Base-by-base conservation (phyloP, 352 stramenopile species). In the Salisapilia sapeloensis region DNA sequence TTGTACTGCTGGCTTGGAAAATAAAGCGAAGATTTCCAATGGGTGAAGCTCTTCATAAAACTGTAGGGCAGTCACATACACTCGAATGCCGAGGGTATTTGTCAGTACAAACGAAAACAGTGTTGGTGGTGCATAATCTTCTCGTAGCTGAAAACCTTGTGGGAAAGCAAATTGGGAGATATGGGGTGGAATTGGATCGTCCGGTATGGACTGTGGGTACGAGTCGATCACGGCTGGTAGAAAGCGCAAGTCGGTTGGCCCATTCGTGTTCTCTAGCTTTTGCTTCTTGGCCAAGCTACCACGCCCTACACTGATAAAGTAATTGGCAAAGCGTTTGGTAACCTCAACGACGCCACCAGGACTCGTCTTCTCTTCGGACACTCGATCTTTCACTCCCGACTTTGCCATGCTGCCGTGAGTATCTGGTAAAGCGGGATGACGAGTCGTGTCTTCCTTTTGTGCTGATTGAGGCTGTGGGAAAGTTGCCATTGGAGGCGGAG, bases 21-120 rank as follows among this genome's bases (percentile, higher is more conserved):
- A 36, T n/a, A 80, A 44, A 1, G 66, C 79, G 12, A 89, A 64
- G 6, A 89, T 58, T 47, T 89, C 74, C 2, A 89, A 47, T 2
- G 74, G 74, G 30, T 82, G 64, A 0, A 89, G 44, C 30, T 86
- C 64, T 40, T 89, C 74, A 35, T 81, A 81, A 38, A 89, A 89
- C 26, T 67, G 74, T 10, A 89, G 56, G 2, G 69, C 70, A 8
- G 59, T 83, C 1, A 62, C 70, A 39, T 86, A 89, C 26, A 86
- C 79, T 43, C 80, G 82, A 33, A 80, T 48, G 1, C 74, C 74
- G 26, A 50, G 80, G 6, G 85, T 53, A 34, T 89, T 85, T 11
- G 72, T 89, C 18, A 89, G 56, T 28, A 89, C 72, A 40, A 89
- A 89, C 4, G 70, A 78, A 47, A 89, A 86, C 35, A 83, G 80